A percentile compares a stretch with the other conserved stretches of the same genome.
These are phyloP conservation scores for Thalassiosira oceanica DNA, from an alignment of 352 stramenopile species.

Conservation along the genomic window DNA sequence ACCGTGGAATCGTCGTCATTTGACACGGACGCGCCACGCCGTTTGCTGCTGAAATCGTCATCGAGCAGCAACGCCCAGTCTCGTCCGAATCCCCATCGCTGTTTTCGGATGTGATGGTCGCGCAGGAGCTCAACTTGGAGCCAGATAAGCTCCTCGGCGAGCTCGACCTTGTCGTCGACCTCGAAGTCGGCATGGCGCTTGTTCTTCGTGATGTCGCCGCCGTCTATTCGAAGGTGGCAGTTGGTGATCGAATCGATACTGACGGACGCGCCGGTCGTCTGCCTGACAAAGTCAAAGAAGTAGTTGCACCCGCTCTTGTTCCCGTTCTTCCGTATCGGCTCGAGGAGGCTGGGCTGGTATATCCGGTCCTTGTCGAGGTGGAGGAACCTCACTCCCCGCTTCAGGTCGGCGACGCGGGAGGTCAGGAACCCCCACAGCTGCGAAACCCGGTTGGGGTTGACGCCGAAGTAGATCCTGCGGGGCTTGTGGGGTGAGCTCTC, in stretches of 20 bases:
- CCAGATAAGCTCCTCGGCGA: constrained; percentile 72
- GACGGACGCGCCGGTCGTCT: constrained; percentile 53
- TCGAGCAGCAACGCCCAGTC: constrained; percentile 73
- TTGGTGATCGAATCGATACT: constrained; percentile 66
- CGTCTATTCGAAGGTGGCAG: constrained; percentile 71
- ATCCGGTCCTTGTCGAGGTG: constrained; percentile 64
- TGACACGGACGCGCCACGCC: background rate
- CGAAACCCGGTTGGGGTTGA: constrained; percentile 53
- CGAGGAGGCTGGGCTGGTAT: constrained; percentile 60
- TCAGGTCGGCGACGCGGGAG: constrained; percentile 54
- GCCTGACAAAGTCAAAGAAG: constrained; percentile 77
- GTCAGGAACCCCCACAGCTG: constrained; percentile 61
- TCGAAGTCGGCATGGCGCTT: constrained; percentile 1
- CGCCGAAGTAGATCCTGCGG: constrained; percentile 73
- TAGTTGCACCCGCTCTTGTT: constrained; percentile 31
- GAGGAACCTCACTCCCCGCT: constrained; percentile 68
- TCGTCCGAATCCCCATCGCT: constrained; percentile 76
- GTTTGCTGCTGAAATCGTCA: constrained; percentile 15
- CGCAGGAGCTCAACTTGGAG: constrained; percentile 76
- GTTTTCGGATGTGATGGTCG: constrained; percentile 69
- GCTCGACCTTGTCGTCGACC: constrained; percentile 45
- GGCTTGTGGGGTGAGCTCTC: constrained; percentile 47
- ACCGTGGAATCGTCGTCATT: constrained; percentile 4
- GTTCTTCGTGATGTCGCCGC: constrained; percentile 14
- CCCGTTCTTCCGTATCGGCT: constrained; percentile 49